Evolutionary conservation across 176 grass and related monocot species (phyloP), one percentile per base, ranked within the genome.

Genomic region (Puya raimondii): DNA sequence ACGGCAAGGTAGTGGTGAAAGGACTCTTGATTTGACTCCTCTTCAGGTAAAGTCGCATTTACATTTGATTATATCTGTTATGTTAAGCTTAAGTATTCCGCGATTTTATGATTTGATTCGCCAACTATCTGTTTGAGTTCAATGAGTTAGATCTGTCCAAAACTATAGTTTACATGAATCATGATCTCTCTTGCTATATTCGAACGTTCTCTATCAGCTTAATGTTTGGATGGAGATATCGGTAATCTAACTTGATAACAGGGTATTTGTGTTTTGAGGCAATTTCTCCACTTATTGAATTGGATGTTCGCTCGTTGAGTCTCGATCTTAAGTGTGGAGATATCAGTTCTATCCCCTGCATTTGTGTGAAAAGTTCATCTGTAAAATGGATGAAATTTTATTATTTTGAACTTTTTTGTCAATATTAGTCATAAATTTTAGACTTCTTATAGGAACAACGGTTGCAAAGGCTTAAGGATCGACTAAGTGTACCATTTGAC

Each of bases 401-500:
- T 42, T 42, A 0, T 42, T 42, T 70, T 3, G 49, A 53, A 14
- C 18, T n/a, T 10, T 66, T 50, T 59, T 12, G 0, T 16, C 11
- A 18, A 48, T 8, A 13, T 80, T 25, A 21, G 25, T 67, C 48
- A 49, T 18, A 17, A 25, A 63, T 72, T 29, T 70, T 29, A 22
- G 64, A 64, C 33, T 70, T 85, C 80, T 71, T 77, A 4, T 74
- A 96, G 93, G 93, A 96, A 81, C 79, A 84, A 68, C 68, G 81
- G 51, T 23, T 92, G 70, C 86, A 85, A 53, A 96, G 80, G 69
- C 64, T 96, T 25, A 96, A 81, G 83, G 92, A 96, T 68, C 85
- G 88, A 70, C 61, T 96, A 72, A 89, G 73, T 80, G 72, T 96
- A 72, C 83, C 92, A 47, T 96, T 83, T 77, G 86, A 92, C 29